Evolutionary conservation across 2,329 filamentous ascomycete genomes (phyloP), one percentile per base, ranked within the genome.

Genomic region (Rhinocladiella similis): DNA sequence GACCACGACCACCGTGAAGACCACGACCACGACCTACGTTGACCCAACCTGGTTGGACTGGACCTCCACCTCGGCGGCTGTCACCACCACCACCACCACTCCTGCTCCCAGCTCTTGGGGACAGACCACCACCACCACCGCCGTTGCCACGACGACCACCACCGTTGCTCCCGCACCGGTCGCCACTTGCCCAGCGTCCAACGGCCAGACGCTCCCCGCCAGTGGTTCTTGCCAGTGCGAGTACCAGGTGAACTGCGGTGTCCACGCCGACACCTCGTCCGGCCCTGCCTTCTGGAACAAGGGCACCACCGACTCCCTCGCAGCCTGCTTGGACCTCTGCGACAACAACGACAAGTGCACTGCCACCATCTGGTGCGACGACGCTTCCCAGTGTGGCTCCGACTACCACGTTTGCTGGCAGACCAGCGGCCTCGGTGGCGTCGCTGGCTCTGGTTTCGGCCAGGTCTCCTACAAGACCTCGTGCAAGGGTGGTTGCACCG

Each of bases 391-490:
- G 43, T 22, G 48, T 43, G 53, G 54, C 48, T n/a, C 35, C 43
- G 57, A 59, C 48, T 59, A 59, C 53, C 57, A 56, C 39, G 19
- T 53, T 25, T 59, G 57, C 57, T 59, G 53, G 52, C 57, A 59
- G 41, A 49, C 47, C 47, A 57, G 41, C 42, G 53, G 41, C 14
- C 54, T 60, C 16, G 47, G 47, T 19, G 19, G 13, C 10, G 33
- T 48, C 18, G 50, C 38, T 18, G 50, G 47, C n/a, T 16, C 50
- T 13, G 58, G 58, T 35, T 29, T 48, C 33, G 58, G 48, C 27
- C 50, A 60, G 42, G 56, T 60, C 58, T 57, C 54, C 12, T 60
- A 60, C 58, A 60, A 60, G 54, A 38, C 35, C n/a, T 52, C 16
- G 19, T 60, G 58, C 50, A 47, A 50, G n/a, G 58, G 58, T 22